These are phyloP conservation scores for Phytophthora pistaciae DNA, from an alignment of 352 stramenopile species.

Conservation along the genomic window DNA sequence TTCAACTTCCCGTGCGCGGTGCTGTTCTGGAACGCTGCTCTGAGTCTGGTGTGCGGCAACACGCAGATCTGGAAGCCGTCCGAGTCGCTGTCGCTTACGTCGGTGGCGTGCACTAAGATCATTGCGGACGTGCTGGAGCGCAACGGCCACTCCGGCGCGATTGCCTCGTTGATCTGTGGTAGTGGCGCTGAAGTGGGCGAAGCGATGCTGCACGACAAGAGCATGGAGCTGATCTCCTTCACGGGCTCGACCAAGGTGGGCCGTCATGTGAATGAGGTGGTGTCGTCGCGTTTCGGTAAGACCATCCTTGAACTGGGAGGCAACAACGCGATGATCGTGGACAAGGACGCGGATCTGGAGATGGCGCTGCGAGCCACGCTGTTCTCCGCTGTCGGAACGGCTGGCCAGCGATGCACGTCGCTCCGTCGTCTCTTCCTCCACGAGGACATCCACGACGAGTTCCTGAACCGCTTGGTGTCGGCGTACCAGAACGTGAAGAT, in stretches of 20 bases:
- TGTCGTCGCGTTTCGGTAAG: constrained; percentile 92
- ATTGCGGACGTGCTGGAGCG: constrained; percentile 89
- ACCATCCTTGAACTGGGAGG: constrained; percentile 93
- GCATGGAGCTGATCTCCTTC: constrained; percentile 92
- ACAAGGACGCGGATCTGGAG: constrained; percentile 91
- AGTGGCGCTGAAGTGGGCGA: constrained; percentile 88
- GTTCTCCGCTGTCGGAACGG: constrained; percentile 93
- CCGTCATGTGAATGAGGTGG: constrained; percentile 86
- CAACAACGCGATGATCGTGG: constrained; percentile 96
- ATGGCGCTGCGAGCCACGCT: constrained; percentile 91
- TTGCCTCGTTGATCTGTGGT: constrained; percentile 88
- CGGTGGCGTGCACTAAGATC: constrained; percentile 93
- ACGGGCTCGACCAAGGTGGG: constrained; percentile 92
- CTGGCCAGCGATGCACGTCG: constrained; percentile 93
- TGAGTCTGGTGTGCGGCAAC: constrained; percentile 93
- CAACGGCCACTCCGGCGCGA: constrained; percentile 85
- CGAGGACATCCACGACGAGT: constrained; percentile 92
- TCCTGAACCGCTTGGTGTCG: constrained; percentile 82
- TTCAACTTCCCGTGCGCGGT: constrained; percentile 95
- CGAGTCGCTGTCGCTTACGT: constrained; percentile 90
- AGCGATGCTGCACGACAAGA: constrained; percentile 85
- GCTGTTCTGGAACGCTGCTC: constrained; percentile 92
- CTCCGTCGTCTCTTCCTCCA: constrained; percentile 93
- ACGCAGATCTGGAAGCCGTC: constrained; percentile 94
- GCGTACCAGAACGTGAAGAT: constrained; percentile 93